Conservation (phyloP, 2,329 filamentous ascomycete species). For the Geosmithia morbida region DNA sequence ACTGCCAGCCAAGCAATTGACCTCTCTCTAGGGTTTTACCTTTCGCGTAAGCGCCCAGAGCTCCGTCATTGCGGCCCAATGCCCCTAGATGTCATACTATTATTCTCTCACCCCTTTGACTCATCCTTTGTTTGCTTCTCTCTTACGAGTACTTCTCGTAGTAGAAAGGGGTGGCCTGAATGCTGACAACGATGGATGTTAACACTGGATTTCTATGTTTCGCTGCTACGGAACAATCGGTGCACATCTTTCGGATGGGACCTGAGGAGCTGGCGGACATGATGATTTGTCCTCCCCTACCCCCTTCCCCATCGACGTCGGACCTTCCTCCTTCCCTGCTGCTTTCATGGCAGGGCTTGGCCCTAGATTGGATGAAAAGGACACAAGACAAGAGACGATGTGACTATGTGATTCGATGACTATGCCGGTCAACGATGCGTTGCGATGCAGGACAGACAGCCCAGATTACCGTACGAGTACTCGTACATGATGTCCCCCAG, state of each 20-base stretch:
- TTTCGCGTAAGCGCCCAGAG: not conserved
- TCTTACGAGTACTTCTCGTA: not conserved
- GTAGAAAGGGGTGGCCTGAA: not conserved
- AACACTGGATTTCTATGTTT: not conserved
- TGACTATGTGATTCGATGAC: not conserved
- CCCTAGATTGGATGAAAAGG: not conserved
- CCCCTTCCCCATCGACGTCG: not conserved
- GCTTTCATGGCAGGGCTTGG: not conserved
- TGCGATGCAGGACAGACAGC: not conserved
- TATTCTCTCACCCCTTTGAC: not conserved
- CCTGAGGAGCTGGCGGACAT: not conserved
- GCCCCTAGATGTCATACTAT: not conserved
- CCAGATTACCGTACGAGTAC: no score
- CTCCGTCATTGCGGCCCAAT: constrained; percentile 1
- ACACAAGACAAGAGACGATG: not conserved
- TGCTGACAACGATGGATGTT: not conserved
- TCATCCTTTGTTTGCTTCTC: not conserved
- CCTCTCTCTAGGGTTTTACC: not conserved
- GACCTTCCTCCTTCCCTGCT: not conserved
- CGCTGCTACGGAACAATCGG: not conserved
- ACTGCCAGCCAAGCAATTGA: not conserved
- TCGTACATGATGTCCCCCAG: not conserved
- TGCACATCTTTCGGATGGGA: not conserved
- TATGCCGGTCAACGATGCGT: not conserved
- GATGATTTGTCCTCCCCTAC: not conserved